Conservation (phyloP, 805 yeast genomes). For the Spathaspora boniae region DNA sequence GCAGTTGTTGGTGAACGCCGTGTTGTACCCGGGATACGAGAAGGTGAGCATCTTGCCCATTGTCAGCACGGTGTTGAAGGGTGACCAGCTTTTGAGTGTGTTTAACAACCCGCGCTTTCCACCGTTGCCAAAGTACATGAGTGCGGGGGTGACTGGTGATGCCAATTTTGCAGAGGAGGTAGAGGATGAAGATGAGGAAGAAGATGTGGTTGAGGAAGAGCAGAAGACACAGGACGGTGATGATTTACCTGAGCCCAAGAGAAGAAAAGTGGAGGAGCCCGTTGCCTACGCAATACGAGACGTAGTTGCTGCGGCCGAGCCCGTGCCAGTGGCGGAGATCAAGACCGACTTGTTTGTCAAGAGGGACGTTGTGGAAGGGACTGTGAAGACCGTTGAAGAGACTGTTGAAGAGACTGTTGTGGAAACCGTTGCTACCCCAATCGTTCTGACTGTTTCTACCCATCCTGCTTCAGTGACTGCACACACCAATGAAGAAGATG, state of each 20-base stretch:
- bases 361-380: conserved; percentile 8
- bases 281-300: conserved; percentile 5
- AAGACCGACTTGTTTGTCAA: conserved; percentile 4
- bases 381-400: conserved; percentile 5
- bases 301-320: neutral
- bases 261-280: conserved; percentile 10
- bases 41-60: conserved; percentile 69
- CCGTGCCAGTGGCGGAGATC: conserved; percentile 1
- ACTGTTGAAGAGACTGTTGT: conserved; percentile 9
- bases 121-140: conserved; percentile 27
- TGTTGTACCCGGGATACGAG: conserved; percentile 66
- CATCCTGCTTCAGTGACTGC: neutral
- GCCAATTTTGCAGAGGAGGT: conserved; percentile 16
- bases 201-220: conserved; percentile 33
- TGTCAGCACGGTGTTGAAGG: conserved; percentile 48
- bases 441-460: neutral
- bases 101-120: conserved; percentile 79
- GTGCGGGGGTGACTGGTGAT: too few species aligned
- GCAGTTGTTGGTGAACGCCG: conserved; percentile 46
- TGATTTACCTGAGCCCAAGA: conserved; percentile 28
- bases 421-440: neutral
- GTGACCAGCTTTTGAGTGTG: conserved; percentile 52
- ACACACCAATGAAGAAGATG: conserved; percentile 7
- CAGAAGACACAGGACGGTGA: conserved; percentile 40
- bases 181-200: conserved; percentile 35